These are phyloP conservation scores for Breviolum minutum DNA, from an alignment of 73 alveolate genomes.

Conservation along the genomic window DNA sequence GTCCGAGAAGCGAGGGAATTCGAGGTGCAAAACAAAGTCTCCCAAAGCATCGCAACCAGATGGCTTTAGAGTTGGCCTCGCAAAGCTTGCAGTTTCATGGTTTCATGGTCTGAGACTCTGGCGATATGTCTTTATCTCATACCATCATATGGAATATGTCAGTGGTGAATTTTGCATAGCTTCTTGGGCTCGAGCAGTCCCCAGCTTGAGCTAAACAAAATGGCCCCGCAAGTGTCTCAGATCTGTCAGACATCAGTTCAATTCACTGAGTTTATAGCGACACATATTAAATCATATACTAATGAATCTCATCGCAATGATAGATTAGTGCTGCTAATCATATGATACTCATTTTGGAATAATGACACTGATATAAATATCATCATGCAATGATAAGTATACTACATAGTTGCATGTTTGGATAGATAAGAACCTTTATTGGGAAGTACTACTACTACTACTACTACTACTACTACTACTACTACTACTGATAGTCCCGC, in stretches of 20 bases:
- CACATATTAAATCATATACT: background rate
- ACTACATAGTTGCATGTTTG: background rate
- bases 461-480: no score
- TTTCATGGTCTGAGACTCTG: background rate
- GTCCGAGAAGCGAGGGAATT: slow-evolving; percentile 37
- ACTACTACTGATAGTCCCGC: background rate
- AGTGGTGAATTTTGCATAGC: background rate
- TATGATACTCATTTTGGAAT: background rate
- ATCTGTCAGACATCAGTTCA: background rate
- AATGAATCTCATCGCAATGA: background rate
- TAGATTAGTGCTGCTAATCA: background rate
- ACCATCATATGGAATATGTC: background rate
- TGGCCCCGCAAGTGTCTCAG: slow-evolving; percentile 33
- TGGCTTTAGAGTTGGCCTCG: background rate
- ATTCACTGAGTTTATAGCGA: background rate
- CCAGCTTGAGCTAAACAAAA: slow-evolving; percentile 33
- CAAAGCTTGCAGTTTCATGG: background rate
- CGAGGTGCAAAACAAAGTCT: background rate
- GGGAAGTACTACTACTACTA: no score
- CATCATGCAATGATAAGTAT: background rate
- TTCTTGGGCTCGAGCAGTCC: slow-evolving; percentile 46
- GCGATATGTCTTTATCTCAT: background rate
- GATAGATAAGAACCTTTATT: background rate
- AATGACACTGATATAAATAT: background rate
- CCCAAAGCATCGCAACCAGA: background rate